A percentile compares a stretch with the other conserved stretches of the same genome.
These are phyloP conservation scores for Coemansia sp. DNA, from an alignment of 192 early-diverging fungal genomes.

Conservation along the genomic window DNA sequence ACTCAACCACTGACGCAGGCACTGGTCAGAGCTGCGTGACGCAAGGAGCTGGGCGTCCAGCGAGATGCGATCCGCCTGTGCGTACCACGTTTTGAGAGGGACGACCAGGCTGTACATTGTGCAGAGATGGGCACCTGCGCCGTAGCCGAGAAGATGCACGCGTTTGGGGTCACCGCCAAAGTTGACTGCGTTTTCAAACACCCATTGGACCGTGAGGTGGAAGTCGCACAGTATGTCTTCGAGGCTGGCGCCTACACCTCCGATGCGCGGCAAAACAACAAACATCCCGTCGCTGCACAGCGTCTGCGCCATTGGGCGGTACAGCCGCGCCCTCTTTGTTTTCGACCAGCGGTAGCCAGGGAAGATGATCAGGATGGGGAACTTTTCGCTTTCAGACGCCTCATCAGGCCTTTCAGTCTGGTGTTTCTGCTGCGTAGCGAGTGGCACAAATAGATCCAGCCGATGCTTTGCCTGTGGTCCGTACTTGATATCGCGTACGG, in stretches of 20 bases:
- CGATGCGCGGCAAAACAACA: slow-evolving; percentile 51
- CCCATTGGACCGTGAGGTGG: slow-evolving; percentile 52
- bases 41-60: slow-evolving; percentile 41
- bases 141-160: slow-evolving; percentile 50
- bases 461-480: slow-evolving; percentile 51
- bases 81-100: slow-evolving; percentile 50
- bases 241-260: slow-evolving; percentile 27
- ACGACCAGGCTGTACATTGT: slow-evolving; percentile 53
- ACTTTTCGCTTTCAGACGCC: slow-evolving; percentile 1
- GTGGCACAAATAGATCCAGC: slow-evolving; percentile 51
- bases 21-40: slow-evolving; percentile 30
- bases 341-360: slow-evolving; percentile 52
- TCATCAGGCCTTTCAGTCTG: not conserved
- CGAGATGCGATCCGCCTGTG: slow-evolving; percentile 52
- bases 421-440: slow-evolving; percentile 21
- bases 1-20: slow-evolving; percentile 29
- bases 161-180: slow-evolving; percentile 50
- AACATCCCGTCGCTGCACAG: slow-evolving; percentile 54
- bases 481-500: slow-evolving; percentile 53
- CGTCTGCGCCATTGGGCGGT: slow-evolving; percentile 55
- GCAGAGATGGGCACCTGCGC: slow-evolving; percentile 53
- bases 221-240: slow-evolving; percentile 47
- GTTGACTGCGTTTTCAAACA: slow-evolving; percentile 43
- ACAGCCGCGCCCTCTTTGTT: slow-evolving; percentile 50
- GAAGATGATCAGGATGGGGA: slow-evolving; percentile 44